Evolutionary conservation across 1,139 yeast genomes (phyloP).

Genomic region (Hansenula lynferdii): DNA sequence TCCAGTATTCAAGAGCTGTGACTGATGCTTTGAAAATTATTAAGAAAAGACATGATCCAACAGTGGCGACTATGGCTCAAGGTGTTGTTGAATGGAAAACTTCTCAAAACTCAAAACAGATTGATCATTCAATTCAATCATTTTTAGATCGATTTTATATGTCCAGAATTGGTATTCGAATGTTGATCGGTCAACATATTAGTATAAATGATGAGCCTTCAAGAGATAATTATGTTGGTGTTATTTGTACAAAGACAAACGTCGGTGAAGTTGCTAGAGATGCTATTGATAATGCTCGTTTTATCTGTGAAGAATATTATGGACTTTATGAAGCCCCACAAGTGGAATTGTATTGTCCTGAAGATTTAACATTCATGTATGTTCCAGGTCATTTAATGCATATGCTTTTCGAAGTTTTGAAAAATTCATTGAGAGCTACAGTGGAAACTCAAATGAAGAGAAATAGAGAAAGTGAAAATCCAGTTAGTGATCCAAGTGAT

Average conservation of each 20-base stretch:
- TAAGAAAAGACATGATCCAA: conserved; percentile 85
- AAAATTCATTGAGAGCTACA: conserved; percentile 80
- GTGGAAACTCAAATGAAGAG: conserved; percentile 54
- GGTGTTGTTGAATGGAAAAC: conserved; percentile 89
- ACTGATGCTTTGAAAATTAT: conserved; percentile 64
- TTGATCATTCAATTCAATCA: conserved; percentile 67
- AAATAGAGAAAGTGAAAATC: conserved; percentile 36
- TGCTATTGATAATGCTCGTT: conserved; percentile 83
- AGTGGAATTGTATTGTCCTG: conserved; percentile 61
- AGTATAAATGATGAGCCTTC: conserved; percentile 68
- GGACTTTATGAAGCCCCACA: conserved; percentile 80
- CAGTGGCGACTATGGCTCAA: conserved; percentile 89
- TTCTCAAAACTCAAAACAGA: conserved; percentile 38
- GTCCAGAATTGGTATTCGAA: conserved; percentile 84
- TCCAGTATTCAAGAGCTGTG: conserved; percentile 64
- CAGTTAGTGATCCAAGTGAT: conserved; percentile 52
- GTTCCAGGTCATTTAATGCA: conserved; percentile 90
- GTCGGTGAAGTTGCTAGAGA: conserved; percentile 76
- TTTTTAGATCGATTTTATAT: conserved; percentile 80
- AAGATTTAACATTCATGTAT: conserved; percentile 58
- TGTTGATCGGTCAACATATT: conserved; percentile 86
- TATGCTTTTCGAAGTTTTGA: conserved; percentile 81
- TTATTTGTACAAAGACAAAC: conserved; percentile 76
- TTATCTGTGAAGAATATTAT: conserved; percentile 84
- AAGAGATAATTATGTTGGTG: conserved; percentile 69